These are phyloP conservation scores for Helicocarpus griseus DNA, from an alignment of 2,329 filamentous ascomycete genomes.

Conservation along the genomic window DNA sequence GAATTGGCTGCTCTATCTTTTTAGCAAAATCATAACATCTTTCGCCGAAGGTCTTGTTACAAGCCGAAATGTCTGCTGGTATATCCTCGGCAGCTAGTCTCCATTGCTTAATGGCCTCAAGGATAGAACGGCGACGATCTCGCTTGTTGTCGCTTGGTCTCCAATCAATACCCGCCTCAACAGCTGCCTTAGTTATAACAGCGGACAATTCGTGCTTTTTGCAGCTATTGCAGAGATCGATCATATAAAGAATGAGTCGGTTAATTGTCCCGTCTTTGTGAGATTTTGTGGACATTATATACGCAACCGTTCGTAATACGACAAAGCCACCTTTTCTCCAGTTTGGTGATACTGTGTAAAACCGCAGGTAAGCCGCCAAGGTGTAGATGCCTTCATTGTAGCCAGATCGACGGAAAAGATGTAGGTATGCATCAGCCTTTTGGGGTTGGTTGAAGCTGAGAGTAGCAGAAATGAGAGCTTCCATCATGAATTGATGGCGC, in stretches of 20 bases:
- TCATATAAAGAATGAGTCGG: constrained; percentile 29
- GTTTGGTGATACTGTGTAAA: constrained; percentile 26
- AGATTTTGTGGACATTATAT: constrained; percentile 26
- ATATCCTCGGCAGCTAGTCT: constrained; percentile 15
- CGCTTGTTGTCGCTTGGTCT: constrained; percentile 17
- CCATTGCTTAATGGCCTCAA: constrained; percentile 20
- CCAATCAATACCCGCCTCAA: constrained; percentile 27
- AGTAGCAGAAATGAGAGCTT: constrained; percentile 26
- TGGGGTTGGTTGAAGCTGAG: constrained; percentile 33
- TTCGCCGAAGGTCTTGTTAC: constrained; percentile 20
- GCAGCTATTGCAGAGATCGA: constrained; percentile 29
- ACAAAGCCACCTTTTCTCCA: constrained; percentile 27
- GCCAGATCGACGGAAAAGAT: constrained; percentile 24
- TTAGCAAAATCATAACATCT: constrained; percentile 26
- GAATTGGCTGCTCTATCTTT: constrained; percentile 20
- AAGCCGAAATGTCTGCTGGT: constrained; percentile 9
- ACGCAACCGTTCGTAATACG: constrained; percentile 26
- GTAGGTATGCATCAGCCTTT: constrained; percentile 32
- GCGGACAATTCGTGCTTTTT: constrained; percentile 20
- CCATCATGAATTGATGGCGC: constrained; percentile 24
- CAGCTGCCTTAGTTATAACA: constrained; percentile 25
- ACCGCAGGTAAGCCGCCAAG: constrained; percentile 29
- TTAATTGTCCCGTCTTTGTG: constrained; percentile 20
- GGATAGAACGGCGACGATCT: constrained; percentile 18
- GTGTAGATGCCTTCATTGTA: constrained; percentile 29